Percentiles rank a stretch among this genome's conserved stretches.
phyloP scores from a whole-genome alignment of 768 basidiomycete genomes.

The Stropharia rugosoannulata region DNA sequence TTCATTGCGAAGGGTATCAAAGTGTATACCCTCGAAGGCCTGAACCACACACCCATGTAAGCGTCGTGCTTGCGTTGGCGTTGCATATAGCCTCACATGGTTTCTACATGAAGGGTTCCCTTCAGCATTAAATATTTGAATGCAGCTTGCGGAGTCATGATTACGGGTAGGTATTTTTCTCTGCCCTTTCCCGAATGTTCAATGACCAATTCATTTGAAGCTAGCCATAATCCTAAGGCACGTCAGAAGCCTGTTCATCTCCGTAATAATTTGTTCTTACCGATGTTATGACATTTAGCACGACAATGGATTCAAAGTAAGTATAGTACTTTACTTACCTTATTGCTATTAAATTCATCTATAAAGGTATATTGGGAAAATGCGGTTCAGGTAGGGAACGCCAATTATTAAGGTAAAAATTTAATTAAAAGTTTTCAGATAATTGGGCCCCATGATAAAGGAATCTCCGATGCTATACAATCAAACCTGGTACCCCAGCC shows the following conservation, averaged over 20 bases:
- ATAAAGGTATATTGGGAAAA: slow-evolving; percentile 87
- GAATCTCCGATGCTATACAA: slow-evolving; percentile 68
- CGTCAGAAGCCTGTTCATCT: background rate
- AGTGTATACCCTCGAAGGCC: slow-evolving; percentile 64
- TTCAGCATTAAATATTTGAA: slow-evolving; percentile 65
- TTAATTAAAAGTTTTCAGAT: slow-evolving; percentile 47
- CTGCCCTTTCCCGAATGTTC: slow-evolving; percentile 2
- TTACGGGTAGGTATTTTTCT: slow-evolving; percentile 59
- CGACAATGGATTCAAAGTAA: slow-evolving; percentile 88
- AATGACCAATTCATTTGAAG: slow-evolving; percentile 29
- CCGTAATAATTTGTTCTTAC: background rate
- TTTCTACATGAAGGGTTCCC: slow-evolving; percentile 57
- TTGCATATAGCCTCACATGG: background rate
- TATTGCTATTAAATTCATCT: background rate
- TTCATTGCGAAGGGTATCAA: slow-evolving; percentile 67
- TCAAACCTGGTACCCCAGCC: slow-evolving; percentile 55
- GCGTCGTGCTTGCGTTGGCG: slow-evolving; percentile 12
- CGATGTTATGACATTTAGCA: slow-evolving; percentile 37
- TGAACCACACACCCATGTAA: slow-evolving; percentile 83
- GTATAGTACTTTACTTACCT: background rate
- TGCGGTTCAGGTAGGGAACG: slow-evolving; percentile 63
- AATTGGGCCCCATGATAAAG: slow-evolving; percentile 78
- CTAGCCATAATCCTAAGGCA: slow-evolving; percentile 89
- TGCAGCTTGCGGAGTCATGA: slow-evolving; percentile 87
- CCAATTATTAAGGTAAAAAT: background rate